phyloP scores from a whole-genome alignment of 805 yeast genomes.

The Barnettozyma botsteinii region DNA sequence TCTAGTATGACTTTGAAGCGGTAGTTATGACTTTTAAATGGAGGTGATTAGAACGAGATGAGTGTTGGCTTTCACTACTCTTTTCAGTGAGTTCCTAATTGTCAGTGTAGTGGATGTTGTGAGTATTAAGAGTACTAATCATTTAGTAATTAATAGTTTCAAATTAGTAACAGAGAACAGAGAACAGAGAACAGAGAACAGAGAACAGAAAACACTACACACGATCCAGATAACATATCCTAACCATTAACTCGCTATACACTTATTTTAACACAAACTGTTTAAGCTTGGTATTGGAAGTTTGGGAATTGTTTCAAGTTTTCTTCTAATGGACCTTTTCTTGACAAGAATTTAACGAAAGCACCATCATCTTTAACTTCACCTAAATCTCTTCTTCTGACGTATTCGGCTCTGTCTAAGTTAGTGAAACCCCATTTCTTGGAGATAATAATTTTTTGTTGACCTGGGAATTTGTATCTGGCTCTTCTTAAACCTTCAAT shows the following conservation, averaged over 20 bases:
- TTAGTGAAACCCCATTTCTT: constrained; percentile 99
- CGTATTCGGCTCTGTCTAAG: constrained; percentile 96
- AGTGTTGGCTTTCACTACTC: too few relatives aligned
- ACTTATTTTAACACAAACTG: constrained; percentile 7
- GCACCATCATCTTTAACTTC: constrained; percentile 99
- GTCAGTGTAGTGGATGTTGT: too few relatives aligned
- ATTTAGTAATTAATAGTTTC: too few relatives aligned
- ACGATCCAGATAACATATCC: neutral
- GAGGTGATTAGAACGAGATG: too few relatives aligned
- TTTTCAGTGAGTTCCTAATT: too few relatives aligned
- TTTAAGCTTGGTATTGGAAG: constrained; percentile 42
- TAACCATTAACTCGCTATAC: constrained; percentile 4
- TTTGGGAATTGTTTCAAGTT: constrained; percentile 95
- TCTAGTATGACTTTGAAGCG: too few relatives aligned
- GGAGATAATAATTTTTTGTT: constrained; percentile 97
- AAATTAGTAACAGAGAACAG: too few relatives aligned
- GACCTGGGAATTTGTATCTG: constrained; percentile 99
- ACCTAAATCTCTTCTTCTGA: constrained; percentile 84
- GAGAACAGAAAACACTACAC: too few relatives aligned
- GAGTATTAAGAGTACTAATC: too few relatives aligned
- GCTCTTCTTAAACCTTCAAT: constrained; percentile 99
- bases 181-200: too few relatives aligned
- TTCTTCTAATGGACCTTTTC: constrained; percentile 89
- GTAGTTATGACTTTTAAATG: too few relatives aligned
- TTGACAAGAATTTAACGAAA: constrained; percentile 96